Percentiles rank a stretch among this genome's conserved stretches.
Conservation (phyloP, 768 basidiomycete species). For the Pleurotus djamor region DNA sequence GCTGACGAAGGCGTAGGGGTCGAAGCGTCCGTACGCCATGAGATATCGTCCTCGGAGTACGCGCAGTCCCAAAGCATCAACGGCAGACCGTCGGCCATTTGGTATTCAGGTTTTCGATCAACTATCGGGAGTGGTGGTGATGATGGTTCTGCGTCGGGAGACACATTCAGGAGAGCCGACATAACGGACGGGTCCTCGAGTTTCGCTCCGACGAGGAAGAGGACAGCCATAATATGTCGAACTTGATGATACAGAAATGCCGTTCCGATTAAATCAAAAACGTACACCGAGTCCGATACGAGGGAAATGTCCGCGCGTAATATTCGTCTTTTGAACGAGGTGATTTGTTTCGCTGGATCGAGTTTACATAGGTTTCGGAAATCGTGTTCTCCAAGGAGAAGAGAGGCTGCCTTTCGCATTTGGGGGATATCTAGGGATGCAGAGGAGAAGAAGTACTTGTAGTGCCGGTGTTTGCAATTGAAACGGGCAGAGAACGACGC, state of each 20-base stretch:
- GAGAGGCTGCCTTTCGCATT: slow-evolving; percentile 74
- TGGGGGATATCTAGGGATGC: slow-evolving; percentile 61
- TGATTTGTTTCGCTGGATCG: slow-evolving; percentile 89
- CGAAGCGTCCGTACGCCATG: slow-evolving; percentile 61
- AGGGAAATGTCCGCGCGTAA: slow-evolving; percentile 62
- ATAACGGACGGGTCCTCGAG: slow-evolving; percentile 75
- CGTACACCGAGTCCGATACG: slow-evolving; percentile 38
- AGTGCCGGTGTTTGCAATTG: slow-evolving; percentile 84
- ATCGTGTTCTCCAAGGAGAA: slow-evolving; percentile 87
- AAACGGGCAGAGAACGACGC: slow-evolving; percentile 84
- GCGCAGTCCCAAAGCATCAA: slow-evolving; percentile 91
- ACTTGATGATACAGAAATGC: slow-evolving; percentile 98
- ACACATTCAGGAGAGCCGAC: slow-evolving; percentile 70
- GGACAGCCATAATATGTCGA: slow-evolving; percentile 87
- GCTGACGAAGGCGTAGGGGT: neutral
- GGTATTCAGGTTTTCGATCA: slow-evolving; percentile 80
- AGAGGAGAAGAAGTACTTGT: slow-evolving; percentile 94
- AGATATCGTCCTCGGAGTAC: slow-evolving; percentile 62
- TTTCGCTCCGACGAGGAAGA: slow-evolving; percentile 84
- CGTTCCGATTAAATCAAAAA: slow-evolving; percentile 82
- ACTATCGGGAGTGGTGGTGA: slow-evolving; percentile 43
- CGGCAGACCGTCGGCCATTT: slow-evolving; percentile 91
- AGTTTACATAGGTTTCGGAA: slow-evolving; percentile 96
- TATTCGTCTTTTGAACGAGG: slow-evolving; percentile 70
- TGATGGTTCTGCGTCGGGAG: slow-evolving; percentile 28